Percentiles rank a stretch among this genome's conserved stretches.
Evolutionary conservation across 768 basidiomycete genomes (phyloP).

Genomic region (Asterophora lycoperdoides): DNA sequence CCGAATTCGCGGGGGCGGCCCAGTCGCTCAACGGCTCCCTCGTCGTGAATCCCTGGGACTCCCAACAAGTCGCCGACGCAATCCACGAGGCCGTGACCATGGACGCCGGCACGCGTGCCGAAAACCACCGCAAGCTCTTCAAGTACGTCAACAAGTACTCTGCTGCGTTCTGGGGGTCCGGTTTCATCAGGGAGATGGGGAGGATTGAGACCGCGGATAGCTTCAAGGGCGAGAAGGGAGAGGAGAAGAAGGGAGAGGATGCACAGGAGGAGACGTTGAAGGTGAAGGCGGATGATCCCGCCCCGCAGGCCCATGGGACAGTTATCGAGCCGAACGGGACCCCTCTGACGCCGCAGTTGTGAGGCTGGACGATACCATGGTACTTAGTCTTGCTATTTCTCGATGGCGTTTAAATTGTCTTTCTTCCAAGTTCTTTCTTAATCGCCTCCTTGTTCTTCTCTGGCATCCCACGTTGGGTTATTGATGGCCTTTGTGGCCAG

Average conservation of each 20-base stretch:
- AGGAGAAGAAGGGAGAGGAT: neutral
- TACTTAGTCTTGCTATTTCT: neutral
- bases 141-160: conserved; percentile 96
- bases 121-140: conserved; percentile 94
- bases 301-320: conserved; percentile 4
- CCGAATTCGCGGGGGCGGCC: conserved; percentile 97
- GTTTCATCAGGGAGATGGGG: conserved; percentile 83
- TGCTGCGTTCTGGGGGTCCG: conserved; percentile 88
- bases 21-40: conserved; percentile 93
- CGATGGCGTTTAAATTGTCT: too few relatives aligned
- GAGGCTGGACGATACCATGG: neutral
- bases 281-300: neutral
- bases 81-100: conserved; percentile 94
- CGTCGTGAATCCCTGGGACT: conserved; percentile 99
- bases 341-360: conserved; percentile 6
- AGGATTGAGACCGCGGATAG: conserved; percentile 45
- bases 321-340: conserved; percentile 7
- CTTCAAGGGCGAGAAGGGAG: conserved; percentile 3
- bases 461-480: neutral
- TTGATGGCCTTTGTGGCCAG: neutral
- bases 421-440: neutral
- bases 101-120: conserved; percentile 74
- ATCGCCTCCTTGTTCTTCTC: neutral
- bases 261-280: conserved; percentile 1
- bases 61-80: conserved; percentile 97